These are phyloP conservation scores for Candida alai DNA, from an alignment of 805 yeast species.

Conservation along the genomic window DNA sequence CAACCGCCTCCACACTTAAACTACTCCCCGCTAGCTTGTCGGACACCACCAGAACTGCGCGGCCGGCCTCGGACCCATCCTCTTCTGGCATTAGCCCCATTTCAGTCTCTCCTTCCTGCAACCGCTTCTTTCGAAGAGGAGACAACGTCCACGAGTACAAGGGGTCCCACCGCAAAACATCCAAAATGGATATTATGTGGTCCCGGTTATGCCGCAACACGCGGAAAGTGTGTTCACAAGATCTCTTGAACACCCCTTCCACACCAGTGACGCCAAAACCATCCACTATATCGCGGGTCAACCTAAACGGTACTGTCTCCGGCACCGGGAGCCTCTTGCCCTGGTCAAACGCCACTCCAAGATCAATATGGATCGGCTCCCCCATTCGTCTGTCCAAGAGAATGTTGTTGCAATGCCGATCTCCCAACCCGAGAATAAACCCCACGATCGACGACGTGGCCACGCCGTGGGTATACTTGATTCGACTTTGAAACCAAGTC, in stretches of 20 bases:
- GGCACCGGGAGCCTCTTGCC: constrained; percentile 83
- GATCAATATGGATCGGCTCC: constrained; percentile 92
- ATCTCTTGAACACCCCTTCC: constrained; percentile 68
- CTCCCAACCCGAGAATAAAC: constrained; percentile 86
- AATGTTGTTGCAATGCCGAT: constrained; percentile 89
- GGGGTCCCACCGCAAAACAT: constrained; percentile 89
- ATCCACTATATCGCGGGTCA: constrained; percentile 84
- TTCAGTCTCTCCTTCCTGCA: constrained; percentile 41
- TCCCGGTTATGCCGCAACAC: constrained; percentile 64
- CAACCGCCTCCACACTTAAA: constrained; percentile 78
- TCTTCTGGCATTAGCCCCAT: constrained; percentile 20
- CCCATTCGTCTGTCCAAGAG: constrained; percentile 78
- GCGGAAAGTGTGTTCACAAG: constrained; percentile 69
- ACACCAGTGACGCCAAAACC: constrained; percentile 88
- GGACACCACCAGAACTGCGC: constrained; percentile 71
- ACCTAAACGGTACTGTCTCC: constrained; percentile 88
- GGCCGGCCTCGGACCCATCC: constrained; percentile 68
- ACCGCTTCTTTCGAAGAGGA: constrained; percentile 56
- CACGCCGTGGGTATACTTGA: constrained; percentile 67
- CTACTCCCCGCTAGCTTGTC: constrained; percentile 64
- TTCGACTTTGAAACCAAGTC: constrained; percentile 67
- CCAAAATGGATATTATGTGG: constrained; percentile 74
- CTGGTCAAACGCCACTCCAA: constrained; percentile 96
- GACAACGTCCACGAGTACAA: constrained; percentile 88
- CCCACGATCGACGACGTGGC: constrained; percentile 89